Base-by-base conservation (phyloP, 2,329 filamentous ascomycete species). In the Chrysosporium queenslandicum region DNA sequence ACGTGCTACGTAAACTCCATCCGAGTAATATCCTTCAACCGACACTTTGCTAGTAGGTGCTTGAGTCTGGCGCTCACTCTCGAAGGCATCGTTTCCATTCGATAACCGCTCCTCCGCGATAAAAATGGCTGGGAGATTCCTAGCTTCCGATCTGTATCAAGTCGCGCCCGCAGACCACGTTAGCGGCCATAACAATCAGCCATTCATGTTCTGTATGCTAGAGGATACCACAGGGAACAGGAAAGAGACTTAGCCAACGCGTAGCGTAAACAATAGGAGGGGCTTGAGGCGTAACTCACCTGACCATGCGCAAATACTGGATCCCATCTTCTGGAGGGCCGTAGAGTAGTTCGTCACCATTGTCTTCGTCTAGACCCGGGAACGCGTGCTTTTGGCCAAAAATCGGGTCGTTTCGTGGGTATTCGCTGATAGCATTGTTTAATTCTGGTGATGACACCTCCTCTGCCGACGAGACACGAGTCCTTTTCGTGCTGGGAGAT, bases 1-100 rank as follows among this genome's bases (percentile, higher is more conserved):
- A 2, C 77, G 73, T 3, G 82, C 85, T 21, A 84, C 80, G 65
- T 88, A 95, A 34, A 87, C 85, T 46, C 88, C 89, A 59, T 94
- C 86, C 14, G 81, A 73, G 64, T 87, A 92, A 62, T 80, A 83
- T 9, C 84, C 85, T 52, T 77, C 70, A 16, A 27, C 20, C 20
- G 21, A 14, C 9, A 23, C 12, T 39, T 27, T 14, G 4, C 1
- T 25, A 27, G 64, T 60, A 8, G 68, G 64, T 6, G 58, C 58
- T 8, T 64, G 62, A 41, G 64, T 50, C 3, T 56, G 57, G 30
- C 63, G 59, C 18, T 67, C 61, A 50, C 71, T 63, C 23, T 65
- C 27, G 6, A 20, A 5, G 8, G 16, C 11, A 30, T 29, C 20
- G 7, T 46, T 63, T 12, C 62, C 27, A 11, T 46, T 40, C 11